Evolutionary conservation across 192 early-diverging fungal species (phyloP), one percentile per base, ranked within the genome.

Genomic region (Coemansia sp.): DNA sequence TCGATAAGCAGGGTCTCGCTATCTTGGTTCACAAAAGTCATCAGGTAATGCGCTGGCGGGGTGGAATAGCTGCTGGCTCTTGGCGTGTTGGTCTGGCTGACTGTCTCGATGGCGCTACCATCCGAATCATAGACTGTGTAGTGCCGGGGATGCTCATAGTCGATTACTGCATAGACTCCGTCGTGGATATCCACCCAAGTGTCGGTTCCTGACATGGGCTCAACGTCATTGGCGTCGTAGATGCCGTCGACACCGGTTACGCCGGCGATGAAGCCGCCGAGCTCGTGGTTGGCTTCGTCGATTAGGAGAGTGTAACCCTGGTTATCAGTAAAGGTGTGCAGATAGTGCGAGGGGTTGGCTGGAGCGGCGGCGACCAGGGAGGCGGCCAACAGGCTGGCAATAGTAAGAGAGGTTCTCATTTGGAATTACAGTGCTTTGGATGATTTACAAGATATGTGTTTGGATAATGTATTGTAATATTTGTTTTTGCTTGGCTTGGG

Each of bases 171-270:
- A 9, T 78, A 37, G 34, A 67, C 26, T 3, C 76, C 70, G 28
- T 78, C 61, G 20, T 70, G 64, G 6, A 66, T 56, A 41, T 78
- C 67, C 5, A 66, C 67, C 76, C 76, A 78, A 0, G 76, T 78
- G 14, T 69, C 64, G 0, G 48, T 73, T 1, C 75, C 69, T 16
- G 58, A 52, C 1, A 37, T 61, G 11, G 56, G 16, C 21, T 48
- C 39, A 13, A 53, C 33, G 35, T 66, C 70, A 11, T 59, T 14
- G 12, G 42, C 47, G n/a, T 62, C 28, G 63, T 77, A 77, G 13
- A 77, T 70, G 18, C 75, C 75, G 35, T 77, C 75, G 1, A 65
- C 53, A 3, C 69, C 75, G 0, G 53, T 5, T 1, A 53, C 0
- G 3, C 69, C 70, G 0, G 43, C 34, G 3, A 63, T 28, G 2